Conservation (phyloP, 1,284 basidiomycete genomes). For the Ceratobasidium sp. region DNA sequence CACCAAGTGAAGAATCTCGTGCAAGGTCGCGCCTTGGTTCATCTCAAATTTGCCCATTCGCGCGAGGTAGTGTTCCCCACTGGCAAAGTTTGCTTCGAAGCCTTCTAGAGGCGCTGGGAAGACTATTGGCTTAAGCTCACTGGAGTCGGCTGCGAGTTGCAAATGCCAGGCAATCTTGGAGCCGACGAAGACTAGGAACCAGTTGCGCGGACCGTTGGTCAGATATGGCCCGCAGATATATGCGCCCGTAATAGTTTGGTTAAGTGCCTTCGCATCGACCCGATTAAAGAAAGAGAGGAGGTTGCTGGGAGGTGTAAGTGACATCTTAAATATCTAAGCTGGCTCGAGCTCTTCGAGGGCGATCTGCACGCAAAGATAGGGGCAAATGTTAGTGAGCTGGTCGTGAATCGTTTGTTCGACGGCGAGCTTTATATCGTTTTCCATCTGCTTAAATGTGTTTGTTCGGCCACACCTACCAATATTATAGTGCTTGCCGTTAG, state of each 20-base stretch:
- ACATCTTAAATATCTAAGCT: background rate
- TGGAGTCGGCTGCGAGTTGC: background rate
- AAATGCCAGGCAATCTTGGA: background rate
- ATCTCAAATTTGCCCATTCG: slow-evolving; percentile 8
- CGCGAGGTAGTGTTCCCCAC: background rate
- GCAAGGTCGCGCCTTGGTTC: background rate
- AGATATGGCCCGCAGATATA: slow-evolving; percentile 1
- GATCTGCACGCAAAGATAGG: background rate
- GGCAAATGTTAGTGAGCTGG: background rate
- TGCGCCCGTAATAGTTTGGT: background rate
- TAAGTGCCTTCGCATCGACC: background rate
- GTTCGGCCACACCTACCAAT: background rate
- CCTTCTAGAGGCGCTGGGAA: background rate
- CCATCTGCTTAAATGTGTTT: background rate
- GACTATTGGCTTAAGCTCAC: background rate
- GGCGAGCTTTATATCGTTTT: background rate
- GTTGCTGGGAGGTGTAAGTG: background rate
- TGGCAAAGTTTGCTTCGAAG: slow-evolving; percentile 1
- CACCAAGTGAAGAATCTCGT: background rate
- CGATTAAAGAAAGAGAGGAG: background rate
- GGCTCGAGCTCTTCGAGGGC: background rate
- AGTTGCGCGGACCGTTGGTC: background rate
- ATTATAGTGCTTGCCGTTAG: background rate
- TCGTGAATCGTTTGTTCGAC: too few relatives aligned
- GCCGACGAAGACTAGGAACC: background rate